Base-by-base conservation (phyloP, 2,329 filamentous ascomycete genomes). In the Herpotrichia juniperi region DNA sequence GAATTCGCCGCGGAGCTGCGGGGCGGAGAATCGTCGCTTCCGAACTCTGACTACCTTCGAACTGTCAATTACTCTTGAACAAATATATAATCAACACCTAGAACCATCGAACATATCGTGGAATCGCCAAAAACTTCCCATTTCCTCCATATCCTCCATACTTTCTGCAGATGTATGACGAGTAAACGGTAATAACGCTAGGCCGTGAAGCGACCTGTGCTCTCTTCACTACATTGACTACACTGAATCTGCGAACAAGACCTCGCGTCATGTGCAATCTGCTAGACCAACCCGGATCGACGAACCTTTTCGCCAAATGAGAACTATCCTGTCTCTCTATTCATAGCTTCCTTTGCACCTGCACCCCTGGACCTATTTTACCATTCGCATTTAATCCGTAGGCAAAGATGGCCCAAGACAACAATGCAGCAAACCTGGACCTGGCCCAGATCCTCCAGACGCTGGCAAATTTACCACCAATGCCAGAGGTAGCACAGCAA, bases 391-490 rank as follows among this genome's bases (percentile, higher is more conserved):
- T n/a, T n/a, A n/a, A n/a, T n/a, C n/a, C n/a, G n/a, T n/a, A n/a
- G n/a, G n/a, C n/a, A 39, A 55, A n/a, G 1, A 76, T 76, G 74
- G 62, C 69, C 6, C 61, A 70, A 19, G 57, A 58, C 32, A 52
- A 63, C 26, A 50, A 59, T 22, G 44, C 39, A 2, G 54, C 60
- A 21, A 62, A 66, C 24, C 57, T 67, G 30, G 68, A 74, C 45
- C 53, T 75, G 12, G 71, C 62, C n/a, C 51, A 67, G 12, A 73
- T 75, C 26, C 58, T 74, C 16, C 56, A 57, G 12, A 74, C 71
- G 1, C 63, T 75, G 5, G 71, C 71, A 12, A 67, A 56, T 39
- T 56, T 74, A 1, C 57, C 67, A 8, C 57, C 62, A 28, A 46
- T 59, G 2, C 57, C 57, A 21, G 48, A 51, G 17, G 48, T 53